Conservation (phyloP, 768 basidiomycete species). For the Floccularia luteovirens region DNA sequence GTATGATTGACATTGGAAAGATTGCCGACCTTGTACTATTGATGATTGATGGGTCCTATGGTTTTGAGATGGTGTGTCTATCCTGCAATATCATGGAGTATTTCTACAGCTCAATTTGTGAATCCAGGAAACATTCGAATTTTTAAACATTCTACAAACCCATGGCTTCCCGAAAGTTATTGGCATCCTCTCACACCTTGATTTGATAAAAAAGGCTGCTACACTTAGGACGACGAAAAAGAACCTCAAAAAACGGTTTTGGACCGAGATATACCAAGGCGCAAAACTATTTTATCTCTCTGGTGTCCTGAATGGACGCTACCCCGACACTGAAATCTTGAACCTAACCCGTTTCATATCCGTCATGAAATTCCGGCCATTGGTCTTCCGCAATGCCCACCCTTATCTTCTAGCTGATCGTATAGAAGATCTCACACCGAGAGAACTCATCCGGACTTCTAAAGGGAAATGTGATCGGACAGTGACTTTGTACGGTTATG, state of each 20-base stretch:
- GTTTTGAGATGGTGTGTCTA: constrained; percentile 89
- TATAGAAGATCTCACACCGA: constrained; percentile 88
- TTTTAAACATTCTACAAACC: constrained; percentile 92
- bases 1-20: constrained; percentile 98
- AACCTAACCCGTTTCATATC: constrained; percentile 95
- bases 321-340: constrained; percentile 93
- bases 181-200: constrained; percentile 91
- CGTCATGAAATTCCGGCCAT: constrained; percentile 98
- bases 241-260: constrained; percentile 93
- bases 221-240: constrained; percentile 89
- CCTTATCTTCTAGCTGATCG: constrained; percentile 94
- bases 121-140: constrained; percentile 93
- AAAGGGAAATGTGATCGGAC: constrained; percentile 92
- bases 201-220: constrained; percentile 89
- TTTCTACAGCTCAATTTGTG: constrained; percentile 1
- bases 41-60: constrained; percentile 97
- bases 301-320: constrained; percentile 94
- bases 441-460: constrained; percentile 68
- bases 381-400: constrained; percentile 92
- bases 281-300: constrained; percentile 98
- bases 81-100: not conserved
- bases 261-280: constrained; percentile 99
- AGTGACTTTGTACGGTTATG: constrained; percentile 90
- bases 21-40: constrained; percentile 93
- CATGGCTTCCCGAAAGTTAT: constrained; percentile 99